Conservation (phyloP, 805 yeast species). For the Candida caryicola region DNA sequence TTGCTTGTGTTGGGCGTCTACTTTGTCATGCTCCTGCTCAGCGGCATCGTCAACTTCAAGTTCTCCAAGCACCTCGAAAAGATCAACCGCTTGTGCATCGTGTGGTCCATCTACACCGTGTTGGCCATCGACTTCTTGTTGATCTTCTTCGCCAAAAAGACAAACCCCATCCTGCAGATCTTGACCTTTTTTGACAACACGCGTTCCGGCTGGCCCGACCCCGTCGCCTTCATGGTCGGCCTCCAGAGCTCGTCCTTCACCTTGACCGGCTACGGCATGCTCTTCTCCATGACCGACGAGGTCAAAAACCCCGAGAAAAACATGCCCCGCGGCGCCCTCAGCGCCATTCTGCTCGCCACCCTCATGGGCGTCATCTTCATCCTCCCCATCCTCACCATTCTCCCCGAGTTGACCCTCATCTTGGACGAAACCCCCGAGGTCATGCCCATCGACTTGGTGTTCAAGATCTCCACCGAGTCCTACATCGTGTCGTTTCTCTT, state of each 20-base stretch:
- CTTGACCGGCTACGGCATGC: constrained; percentile 78
- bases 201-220: constrained; percentile 72
- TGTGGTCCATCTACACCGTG: constrained; percentile 73
- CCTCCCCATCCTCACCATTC: constrained; percentile 65
- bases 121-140: constrained; percentile 63
- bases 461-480: constrained; percentile 68
- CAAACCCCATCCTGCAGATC: constrained; percentile 57
- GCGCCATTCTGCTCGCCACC: constrained; percentile 62
- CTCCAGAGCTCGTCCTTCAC: constrained; percentile 78
- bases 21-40: constrained; percentile 52
- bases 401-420: constrained; percentile 60
- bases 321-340: constrained; percentile 70
- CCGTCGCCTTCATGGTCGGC: constrained; percentile 71
- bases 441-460: constrained; percentile 76
- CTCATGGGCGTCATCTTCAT: constrained; percentile 71
- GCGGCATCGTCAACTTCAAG: constrained; percentile 62
- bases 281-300: constrained; percentile 80
- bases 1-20: constrained; percentile 56
- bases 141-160: constrained; percentile 54
- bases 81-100: constrained; percentile 66
- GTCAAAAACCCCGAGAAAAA: constrained; percentile 71
- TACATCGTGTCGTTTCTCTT: constrained; percentile 65
- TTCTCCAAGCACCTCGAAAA: constrained; percentile 58
- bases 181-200: constrained; percentile 67
- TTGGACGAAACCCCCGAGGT: constrained; percentile 61